Evolutionary conservation across 1,284 basidiomycete genomes (phyloP).

Genomic region (Coniophora puteana): DNA sequence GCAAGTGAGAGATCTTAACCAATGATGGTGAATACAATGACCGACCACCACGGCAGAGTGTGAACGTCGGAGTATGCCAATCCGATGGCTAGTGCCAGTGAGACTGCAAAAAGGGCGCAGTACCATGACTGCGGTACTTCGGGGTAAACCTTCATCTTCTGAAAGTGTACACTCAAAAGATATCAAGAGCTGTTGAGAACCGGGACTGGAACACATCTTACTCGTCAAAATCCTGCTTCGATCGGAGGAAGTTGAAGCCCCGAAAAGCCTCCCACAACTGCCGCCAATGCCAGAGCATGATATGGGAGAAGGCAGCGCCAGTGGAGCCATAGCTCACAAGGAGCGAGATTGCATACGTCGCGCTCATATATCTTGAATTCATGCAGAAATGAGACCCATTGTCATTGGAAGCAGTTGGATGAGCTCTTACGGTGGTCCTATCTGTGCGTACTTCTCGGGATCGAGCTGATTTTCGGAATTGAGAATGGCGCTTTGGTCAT

Average conservation of each 20-base stretch:
- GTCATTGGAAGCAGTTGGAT: background rate
- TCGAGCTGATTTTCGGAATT: slow-evolving; percentile 39
- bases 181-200: background rate
- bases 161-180: slow-evolving; percentile 5
- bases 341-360: slow-evolving; percentile 47
- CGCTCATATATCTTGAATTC: slow-evolving; percentile 24
- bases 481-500: slow-evolving; percentile 45
- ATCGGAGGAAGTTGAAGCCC: slow-evolving; percentile 12
- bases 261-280: slow-evolving; percentile 34
- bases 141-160: slow-evolving; percentile 48
- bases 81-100: slow-evolving; percentile 50
- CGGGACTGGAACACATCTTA: slow-evolving; percentile 1
- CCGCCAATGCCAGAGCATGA: slow-evolving; percentile 50
- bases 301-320: slow-evolving; percentile 44
- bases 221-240: slow-evolving; percentile 12
- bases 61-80: slow-evolving; percentile 43
- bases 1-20: slow-evolving; percentile 14
- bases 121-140: slow-evolving; percentile 58
- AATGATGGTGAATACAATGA: slow-evolving; percentile 44
- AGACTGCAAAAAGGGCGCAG: slow-evolving; percentile 38
- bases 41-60: slow-evolving; percentile 51
- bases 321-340: slow-evolving; percentile 48
- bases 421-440: slow-evolving; percentile 11
- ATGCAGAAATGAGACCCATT: background rate
- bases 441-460: slow-evolving; percentile 9